Conservation (phyloP, 305 asterid species). For the Fraxinus latifolia region DNA sequence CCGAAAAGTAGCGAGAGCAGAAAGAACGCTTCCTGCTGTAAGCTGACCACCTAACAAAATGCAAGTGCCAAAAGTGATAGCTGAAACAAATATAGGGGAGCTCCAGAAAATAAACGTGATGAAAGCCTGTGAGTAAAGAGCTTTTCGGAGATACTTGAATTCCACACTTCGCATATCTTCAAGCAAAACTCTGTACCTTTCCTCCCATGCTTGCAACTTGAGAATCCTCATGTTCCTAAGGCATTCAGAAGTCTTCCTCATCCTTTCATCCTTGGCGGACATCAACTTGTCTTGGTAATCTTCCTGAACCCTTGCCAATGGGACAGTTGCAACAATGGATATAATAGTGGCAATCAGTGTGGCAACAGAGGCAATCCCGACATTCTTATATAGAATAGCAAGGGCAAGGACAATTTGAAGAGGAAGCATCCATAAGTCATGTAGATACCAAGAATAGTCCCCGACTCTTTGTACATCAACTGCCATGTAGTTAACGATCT, state of each 20-base stretch:
- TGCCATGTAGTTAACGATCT: constrained; percentile 95
- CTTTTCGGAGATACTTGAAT: constrained; percentile 80
- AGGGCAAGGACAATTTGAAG: constrained; percentile 93
- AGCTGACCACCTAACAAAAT: constrained; percentile 89
- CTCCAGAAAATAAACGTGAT: constrained; percentile 98
- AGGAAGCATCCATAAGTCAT: constrained; percentile 98
- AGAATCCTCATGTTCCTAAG: constrained; percentile 92
- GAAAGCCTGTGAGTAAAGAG: constrained; percentile 95
- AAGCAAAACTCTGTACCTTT: constrained; percentile 64
- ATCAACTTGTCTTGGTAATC: constrained; percentile 87
- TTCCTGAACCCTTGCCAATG: constrained; percentile 85
- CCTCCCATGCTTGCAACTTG: constrained; percentile 98
- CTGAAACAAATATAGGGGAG: constrained; percentile 95
- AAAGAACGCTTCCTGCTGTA: constrained; percentile 97
- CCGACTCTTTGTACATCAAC: constrained; percentile 99
- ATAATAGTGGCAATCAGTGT: constrained; percentile 84
- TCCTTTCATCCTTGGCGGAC: constrained; percentile 93
- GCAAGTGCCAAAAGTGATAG: constrained; percentile 84
- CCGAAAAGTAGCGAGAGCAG: constrained; percentile 95
- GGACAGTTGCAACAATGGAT: constrained; percentile 85
- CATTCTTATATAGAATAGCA: constrained; percentile 88
- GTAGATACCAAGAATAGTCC: constrained; percentile 96
- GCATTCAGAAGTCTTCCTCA: constrained; percentile 97
- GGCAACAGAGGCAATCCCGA: constrained; percentile 86
- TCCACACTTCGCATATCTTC: constrained; percentile 92